phyloP scores from a whole-genome alignment of 805 yeast species.

The Metschnikowia orientalis region DNA sequence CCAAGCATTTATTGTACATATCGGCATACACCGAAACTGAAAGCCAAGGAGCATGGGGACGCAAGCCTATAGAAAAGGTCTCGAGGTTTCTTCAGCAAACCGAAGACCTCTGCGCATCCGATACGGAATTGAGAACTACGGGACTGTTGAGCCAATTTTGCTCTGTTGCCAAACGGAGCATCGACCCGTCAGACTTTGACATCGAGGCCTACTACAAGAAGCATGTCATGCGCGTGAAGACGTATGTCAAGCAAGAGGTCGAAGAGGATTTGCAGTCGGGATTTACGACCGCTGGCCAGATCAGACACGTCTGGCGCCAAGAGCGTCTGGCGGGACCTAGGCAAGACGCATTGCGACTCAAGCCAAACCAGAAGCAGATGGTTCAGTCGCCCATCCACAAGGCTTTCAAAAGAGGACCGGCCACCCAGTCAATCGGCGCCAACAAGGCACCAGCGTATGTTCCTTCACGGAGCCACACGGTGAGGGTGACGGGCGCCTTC shows the following conservation, averaged over 20 bases:
- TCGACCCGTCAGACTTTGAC: conserved; percentile 6
- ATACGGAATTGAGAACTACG: conserved; percentile 17
- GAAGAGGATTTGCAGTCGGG: conserved; percentile 2
- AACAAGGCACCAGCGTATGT: conserved; percentile 34
- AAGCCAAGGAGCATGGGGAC: conserved; percentile 18
- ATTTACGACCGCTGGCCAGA: conserved; percentile 7
- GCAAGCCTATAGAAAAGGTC: conserved; percentile 18
- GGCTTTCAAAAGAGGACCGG: no score
- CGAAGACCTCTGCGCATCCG: conserved; percentile 9
- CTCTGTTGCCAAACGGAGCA: conserved; percentile 9
- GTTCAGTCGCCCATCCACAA: not conserved
- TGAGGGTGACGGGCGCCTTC: no score
- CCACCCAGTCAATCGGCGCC: conserved; percentile 1
- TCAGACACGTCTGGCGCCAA: conserved; percentile 3
- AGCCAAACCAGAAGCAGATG: not conserved
- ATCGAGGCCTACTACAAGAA: conserved; percentile 1
- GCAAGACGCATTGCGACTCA: not conserved
- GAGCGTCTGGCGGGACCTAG: not conserved
- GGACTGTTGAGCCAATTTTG: conserved; percentile 18
- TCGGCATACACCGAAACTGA: conserved; percentile 25
- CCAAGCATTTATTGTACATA: conserved; percentile 54
- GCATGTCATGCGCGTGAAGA: conserved; percentile 6
- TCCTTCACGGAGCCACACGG: no score
- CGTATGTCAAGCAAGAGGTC: conserved; percentile 7
- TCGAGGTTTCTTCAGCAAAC: conserved; percentile 28